phyloP scores from a whole-genome alignment of 768 basidiomycete species.

The Suillus weaverae region DNA sequence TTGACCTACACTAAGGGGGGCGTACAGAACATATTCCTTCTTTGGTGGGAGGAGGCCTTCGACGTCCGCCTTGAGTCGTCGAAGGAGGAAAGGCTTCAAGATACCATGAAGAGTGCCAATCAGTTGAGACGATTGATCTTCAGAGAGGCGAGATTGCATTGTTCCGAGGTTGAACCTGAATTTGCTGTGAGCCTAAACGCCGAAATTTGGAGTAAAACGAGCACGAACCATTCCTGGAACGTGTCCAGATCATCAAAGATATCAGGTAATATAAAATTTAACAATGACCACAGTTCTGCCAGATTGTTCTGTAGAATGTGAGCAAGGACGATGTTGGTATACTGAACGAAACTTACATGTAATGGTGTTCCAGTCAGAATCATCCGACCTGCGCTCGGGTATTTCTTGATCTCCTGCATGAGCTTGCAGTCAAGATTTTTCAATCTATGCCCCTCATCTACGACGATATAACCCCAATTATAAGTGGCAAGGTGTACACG shows the following conservation, averaged over 20 bases:
- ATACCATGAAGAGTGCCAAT: conserved; percentile 85
- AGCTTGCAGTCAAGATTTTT: conserved; percentile 94
- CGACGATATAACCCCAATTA: conserved; percentile 90
- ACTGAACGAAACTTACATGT: conserved; percentile 56
- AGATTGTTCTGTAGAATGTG: conserved; percentile 79
- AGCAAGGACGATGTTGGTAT: background rate
- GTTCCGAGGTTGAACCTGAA: conserved; percentile 72
- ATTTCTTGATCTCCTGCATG: conserved; percentile 87
- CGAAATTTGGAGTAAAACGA: background rate
- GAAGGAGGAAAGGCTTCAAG: conserved; percentile 91
- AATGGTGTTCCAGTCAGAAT: conserved; percentile 95
- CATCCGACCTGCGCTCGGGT: conserved; percentile 81
- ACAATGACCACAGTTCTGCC: conserved; percentile 89
- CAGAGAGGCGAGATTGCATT: conserved; percentile 55
- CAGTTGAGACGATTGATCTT: conserved; percentile 60
- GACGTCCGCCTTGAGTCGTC: conserved; percentile 91
- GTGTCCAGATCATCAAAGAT: conserved; percentile 87
- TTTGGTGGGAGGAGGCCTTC: conserved; percentile 76
- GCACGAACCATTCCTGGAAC: conserved; percentile 82
- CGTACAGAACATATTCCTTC: conserved; percentile 93
- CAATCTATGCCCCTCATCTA: conserved; percentile 92
- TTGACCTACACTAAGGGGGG: conserved; percentile 81
- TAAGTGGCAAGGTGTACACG: conserved; percentile 63
- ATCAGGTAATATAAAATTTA: conserved; percentile 95
- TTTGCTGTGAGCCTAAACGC: background rate